phyloP scores from a whole-genome alignment of 805 yeast genomes.

The Candida ipomoeae region DNA sequence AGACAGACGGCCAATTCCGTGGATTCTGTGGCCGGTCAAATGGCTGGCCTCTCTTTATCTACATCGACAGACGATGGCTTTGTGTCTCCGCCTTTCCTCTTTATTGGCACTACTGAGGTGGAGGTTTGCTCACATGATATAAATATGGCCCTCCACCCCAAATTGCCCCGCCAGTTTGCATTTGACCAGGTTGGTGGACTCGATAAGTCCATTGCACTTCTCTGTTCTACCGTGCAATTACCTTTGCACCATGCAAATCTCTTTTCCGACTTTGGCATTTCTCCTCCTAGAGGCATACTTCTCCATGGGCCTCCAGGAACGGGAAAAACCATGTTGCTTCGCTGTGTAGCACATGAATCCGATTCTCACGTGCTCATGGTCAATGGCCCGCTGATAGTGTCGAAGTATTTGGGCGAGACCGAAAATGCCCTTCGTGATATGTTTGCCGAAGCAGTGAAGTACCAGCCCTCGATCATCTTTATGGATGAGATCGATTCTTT shows the following conservation, averaged over 20 bases:
- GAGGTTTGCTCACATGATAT: constrained; percentile 4
- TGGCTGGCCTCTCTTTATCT: constrained; percentile 11
- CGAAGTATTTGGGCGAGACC: constrained; percentile 92
- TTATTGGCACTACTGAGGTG: constrained; percentile 24
- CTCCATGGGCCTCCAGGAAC: constrained; percentile 97
- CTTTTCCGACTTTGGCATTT: constrained; percentile 79
- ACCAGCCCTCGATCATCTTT: constrained; percentile 82
- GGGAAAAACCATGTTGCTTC: constrained; percentile 85
- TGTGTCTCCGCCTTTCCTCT: constrained; percentile 48
- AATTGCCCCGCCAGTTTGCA: constrained; percentile 38
- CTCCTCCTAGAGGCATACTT: constrained; percentile 91
- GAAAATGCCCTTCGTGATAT: constrained; percentile 78
- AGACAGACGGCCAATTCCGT: constrained; percentile 13
- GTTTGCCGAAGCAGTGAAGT: constrained; percentile 79
- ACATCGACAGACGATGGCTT: constrained; percentile 16
- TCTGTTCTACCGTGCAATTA: constrained; percentile 67
- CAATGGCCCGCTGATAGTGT: constrained; percentile 87
- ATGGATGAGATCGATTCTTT: constrained; percentile 93
- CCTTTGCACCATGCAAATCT: constrained; percentile 77
- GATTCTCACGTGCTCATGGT: constrained; percentile 82
- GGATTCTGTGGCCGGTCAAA: constrained; percentile 8
- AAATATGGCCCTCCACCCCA: constrained; percentile 32
- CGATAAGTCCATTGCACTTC: constrained; percentile 50
- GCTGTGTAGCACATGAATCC: constrained; percentile 73
- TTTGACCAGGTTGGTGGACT: constrained; percentile 78